Evolutionary conservation across 1,284 basidiomycete species (phyloP).

Genomic region (Rugosomyces carneus): DNA sequence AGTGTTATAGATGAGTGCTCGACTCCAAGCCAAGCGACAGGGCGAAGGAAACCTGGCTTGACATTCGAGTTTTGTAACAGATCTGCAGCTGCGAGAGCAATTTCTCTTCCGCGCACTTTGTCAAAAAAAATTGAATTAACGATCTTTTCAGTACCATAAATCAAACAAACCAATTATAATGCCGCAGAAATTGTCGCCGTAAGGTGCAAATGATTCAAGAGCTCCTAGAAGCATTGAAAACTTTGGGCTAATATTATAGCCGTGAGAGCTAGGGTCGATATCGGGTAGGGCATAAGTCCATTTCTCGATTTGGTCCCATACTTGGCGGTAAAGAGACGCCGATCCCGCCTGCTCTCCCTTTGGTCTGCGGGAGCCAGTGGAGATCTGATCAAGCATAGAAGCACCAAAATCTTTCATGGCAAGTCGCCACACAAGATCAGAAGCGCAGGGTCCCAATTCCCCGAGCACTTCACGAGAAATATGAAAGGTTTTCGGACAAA

Average conservation of each 20-base stretch:
- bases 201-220: constrained; percentile 44
- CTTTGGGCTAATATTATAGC: constrained; percentile 62
- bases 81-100: constrained; percentile 25
- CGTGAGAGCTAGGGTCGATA: constrained; percentile 41
- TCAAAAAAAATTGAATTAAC: constrained; percentile 18
- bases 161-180: constrained; percentile 54
- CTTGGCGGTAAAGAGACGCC: constrained; percentile 19
- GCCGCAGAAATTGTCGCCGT: constrained; percentile 53
- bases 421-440: constrained; percentile 59
- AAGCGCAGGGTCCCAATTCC: constrained; percentile 57
- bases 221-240: constrained; percentile 52
- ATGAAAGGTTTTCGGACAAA: constrained; percentile 36
- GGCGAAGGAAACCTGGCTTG: constrained; percentile 37
- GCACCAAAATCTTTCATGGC: constrained; percentile 30
- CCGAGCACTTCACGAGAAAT: constrained; percentile 38
- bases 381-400: constrained; percentile 25
- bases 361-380: constrained; percentile 14
- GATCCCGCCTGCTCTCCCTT: constrained; percentile 29
- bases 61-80: constrained; percentile 33
- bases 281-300: constrained; percentile 59
- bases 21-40: constrained; percentile 30
- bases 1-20: constrained; percentile 6
- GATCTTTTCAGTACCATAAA: constrained; percentile 18
- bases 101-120: constrained; percentile 23
- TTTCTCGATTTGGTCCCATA: constrained; percentile 43